phyloP scores from a whole-genome alignment of 768 basidiomycete species.

The Leccinum incarnatum region DNA sequence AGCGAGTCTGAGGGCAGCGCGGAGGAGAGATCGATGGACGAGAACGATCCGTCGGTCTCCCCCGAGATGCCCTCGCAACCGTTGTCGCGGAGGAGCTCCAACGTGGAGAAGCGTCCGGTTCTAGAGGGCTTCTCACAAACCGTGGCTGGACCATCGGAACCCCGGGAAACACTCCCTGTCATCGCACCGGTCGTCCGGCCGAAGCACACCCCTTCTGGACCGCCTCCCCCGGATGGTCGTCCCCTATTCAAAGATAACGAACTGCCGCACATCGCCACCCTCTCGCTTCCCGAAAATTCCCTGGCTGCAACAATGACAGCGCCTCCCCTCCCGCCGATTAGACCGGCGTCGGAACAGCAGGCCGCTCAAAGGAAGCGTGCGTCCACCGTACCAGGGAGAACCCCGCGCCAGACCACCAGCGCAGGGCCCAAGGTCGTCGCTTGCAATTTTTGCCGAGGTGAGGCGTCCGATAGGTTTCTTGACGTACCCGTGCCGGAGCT shows the following conservation, averaged over 20 bases:
- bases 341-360: slow-evolving; percentile 66
- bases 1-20: slow-evolving; percentile 60
- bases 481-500: slow-evolving; percentile 7
- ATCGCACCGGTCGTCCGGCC: slow-evolving; percentile 36
- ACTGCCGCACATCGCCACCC: slow-evolving; percentile 69
- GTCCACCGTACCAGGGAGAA: slow-evolving; percentile 65
- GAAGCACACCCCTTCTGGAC: slow-evolving; percentile 28
- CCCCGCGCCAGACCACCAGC: slow-evolving; percentile 53
- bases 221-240: slow-evolving; percentile 34
- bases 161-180: slow-evolving; percentile 41
- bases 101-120: slow-evolving; percentile 35
- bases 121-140: slow-evolving; percentile 31
- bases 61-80: slow-evolving; percentile 40
- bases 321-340: slow-evolving; percentile 59
- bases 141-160: slow-evolving; percentile 38
- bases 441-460: slow-evolving; percentile 87
- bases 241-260: slow-evolving; percentile 58
- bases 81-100: slow-evolving; percentile 36
- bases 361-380: slow-evolving; percentile 68
- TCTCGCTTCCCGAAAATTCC: slow-evolving; percentile 56
- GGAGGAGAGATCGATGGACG: slow-evolving; percentile 55
- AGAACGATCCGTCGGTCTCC: slow-evolving; percentile 55
- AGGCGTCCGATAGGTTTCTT: slow-evolving; percentile 22
- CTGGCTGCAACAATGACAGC: slow-evolving; percentile 59
- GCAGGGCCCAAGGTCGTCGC: slow-evolving; percentile 86